Evolutionary conservation across 179 eudicot genomes (phyloP), one percentile per base, ranked within the genome.

Genomic region (Beta macrorhiza): DNA sequence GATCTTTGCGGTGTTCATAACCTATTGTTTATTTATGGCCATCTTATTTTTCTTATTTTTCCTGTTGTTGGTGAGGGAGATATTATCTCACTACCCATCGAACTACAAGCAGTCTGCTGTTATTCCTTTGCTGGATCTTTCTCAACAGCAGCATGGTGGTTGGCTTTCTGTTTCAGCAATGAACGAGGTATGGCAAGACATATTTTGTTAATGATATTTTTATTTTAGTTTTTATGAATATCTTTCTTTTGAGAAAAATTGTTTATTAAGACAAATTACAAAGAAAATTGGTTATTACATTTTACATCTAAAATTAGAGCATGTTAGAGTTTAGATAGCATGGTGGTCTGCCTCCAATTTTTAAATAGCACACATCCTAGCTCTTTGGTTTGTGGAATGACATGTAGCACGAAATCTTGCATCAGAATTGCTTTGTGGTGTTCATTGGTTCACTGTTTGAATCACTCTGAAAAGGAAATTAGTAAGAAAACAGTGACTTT

Each of bases 151-250:
- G 74, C 92, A 96, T 87, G 97, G 98, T 76, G 99, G 99, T 15
- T 96, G 99, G 99, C 97, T 96, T 80, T 90, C 99, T 82, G 98
- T 96, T 84, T 96, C 99, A 74, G 98, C 99, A 56, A 96, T 96
- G 98, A 93, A 96, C 83, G 98, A 92, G 89, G 98, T 96, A 90
- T 76, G 92, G 80, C 78, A 32, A 53, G 14, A 19, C 57, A 15
- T 74, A 22, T 72, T 47, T 64, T 67, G 72, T 69, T 84, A 17
- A 72, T 53, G 52, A 3, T 65, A 17, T 67, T 77, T 53, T 59
- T 64, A 25, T 25, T 70, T n/a, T 16, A 59, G 13, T 63, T 15
- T 4, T n/a, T 19, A 2, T 82, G 3, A 20, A 51, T 56, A 4
- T 47, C 9, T 61, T 71, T 49, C 37, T 47, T 19, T 51, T 20